A percentile compares a stretch with the other conserved stretches of the same genome.
These are phyloP conservation scores for Dendrobium officinale DNA, from an alignment of 106 monocot genomes.

Conservation along the genomic window DNA sequence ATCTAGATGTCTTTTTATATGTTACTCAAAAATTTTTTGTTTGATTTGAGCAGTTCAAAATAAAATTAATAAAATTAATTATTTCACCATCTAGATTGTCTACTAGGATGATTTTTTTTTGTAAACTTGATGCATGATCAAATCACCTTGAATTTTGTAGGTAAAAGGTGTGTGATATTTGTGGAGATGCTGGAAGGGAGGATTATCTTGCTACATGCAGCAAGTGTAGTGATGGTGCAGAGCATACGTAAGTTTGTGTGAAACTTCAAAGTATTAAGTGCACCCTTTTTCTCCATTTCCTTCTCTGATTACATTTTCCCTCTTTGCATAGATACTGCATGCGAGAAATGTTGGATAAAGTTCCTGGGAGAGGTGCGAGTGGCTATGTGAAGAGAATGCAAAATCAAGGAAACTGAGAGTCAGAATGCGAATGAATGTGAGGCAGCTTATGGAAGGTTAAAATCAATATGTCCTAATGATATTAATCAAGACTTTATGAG, in stretches of 20 bases:
- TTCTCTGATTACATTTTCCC: neutral
- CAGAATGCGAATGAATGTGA: conserved; percentile 25
- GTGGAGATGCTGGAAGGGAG: conserved; percentile 84
- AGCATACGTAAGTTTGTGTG: conserved; percentile 67
- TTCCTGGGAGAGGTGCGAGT: conserved; percentile 86
- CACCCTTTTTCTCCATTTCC: neutral
- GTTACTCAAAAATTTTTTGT: too few species aligned
- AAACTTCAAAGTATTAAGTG: neutral
- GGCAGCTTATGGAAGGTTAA: conserved; percentile 12
- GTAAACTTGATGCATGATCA: neutral
- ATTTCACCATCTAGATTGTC: too few species aligned
- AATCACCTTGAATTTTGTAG: conserved; percentile 16
- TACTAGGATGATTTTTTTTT: too few species aligned
- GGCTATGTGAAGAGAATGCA: conserved; percentile 93
- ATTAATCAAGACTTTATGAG: conserved; percentile 22
- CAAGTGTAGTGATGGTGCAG: conserved; percentile 87
- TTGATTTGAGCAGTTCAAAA: too few species aligned
- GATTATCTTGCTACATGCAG: conserved; percentile 68
- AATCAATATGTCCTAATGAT: conserved; percentile 16
- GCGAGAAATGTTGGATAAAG: conserved; percentile 52
- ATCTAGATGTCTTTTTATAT: too few species aligned
- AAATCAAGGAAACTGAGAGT: conserved; percentile 39
- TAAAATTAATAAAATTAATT: too few species aligned
- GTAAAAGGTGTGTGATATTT: conserved; percentile 95
- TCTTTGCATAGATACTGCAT: conserved; percentile 62